Evolutionary conservation across 2,329 filamentous ascomycete species (phyloP).

Genomic region (Ophiostoma ulmi): DNA sequence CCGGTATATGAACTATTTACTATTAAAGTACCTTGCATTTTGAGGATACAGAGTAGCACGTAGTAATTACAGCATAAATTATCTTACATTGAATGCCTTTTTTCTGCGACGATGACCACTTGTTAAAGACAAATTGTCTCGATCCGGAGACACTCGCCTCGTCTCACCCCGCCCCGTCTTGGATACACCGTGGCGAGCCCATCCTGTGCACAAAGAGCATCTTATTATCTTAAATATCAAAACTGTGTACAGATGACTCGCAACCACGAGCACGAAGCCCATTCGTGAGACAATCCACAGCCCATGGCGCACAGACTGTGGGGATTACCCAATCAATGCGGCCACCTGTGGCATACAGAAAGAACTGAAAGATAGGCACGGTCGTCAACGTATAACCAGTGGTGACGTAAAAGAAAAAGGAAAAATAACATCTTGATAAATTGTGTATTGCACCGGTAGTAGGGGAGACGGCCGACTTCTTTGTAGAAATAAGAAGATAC

Average conservation of each 20-base stretch:
- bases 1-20: neutral
- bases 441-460: neutral
- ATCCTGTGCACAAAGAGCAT: neutral
- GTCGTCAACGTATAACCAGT: neutral
- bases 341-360: neutral
- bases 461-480: neutral
- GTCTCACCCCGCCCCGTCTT: neutral
- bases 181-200: neutral
- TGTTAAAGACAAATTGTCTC: neutral
- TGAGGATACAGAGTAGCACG: neutral
- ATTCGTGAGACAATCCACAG: no score
- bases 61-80: neutral
- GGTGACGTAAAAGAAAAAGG: neutral
- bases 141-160: neutral
- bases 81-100: neutral
- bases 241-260: neutral
- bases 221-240: neutral
- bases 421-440: neutral
- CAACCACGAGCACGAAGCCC: neutral
- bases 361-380: neutral
- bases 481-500: neutral
- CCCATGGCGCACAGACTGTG: no score
- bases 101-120: neutral
- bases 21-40: no score
- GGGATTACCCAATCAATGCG: neutral